These are phyloP conservation scores for Iris pallida DNA, from an alignment of 116 monocot species.

Conservation along the genomic window DNA sequence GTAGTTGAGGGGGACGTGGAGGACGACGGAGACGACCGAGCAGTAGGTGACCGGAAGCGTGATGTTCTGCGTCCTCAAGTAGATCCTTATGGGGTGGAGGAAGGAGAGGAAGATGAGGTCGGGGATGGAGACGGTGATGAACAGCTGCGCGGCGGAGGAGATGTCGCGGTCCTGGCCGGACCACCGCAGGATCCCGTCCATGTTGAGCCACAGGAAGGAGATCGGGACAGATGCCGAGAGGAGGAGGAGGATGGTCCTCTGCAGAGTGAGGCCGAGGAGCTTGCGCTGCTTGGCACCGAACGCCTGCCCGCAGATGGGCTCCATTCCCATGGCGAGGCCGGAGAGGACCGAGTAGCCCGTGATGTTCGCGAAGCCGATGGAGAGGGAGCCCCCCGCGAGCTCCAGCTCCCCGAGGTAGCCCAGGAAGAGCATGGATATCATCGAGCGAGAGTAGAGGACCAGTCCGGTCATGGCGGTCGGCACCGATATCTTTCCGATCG, in stretches of 20 bases:
- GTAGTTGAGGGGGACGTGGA: slow-evolving; percentile 79
- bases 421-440: slow-evolving; percentile 87
- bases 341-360: slow-evolving; percentile 88
- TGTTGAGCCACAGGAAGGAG: slow-evolving; percentile 69
- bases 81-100: slow-evolving; percentile 75
- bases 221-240: slow-evolving; percentile 64
- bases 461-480: slow-evolving; percentile 67
- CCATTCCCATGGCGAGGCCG: slow-evolving; percentile 90
- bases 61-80: slow-evolving; percentile 62
- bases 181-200: slow-evolving; percentile 27
- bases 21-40: slow-evolving; percentile 52
- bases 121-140: slow-evolving; percentile 55
- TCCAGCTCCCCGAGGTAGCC: slow-evolving; percentile 69
- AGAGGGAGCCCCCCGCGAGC: slow-evolving; percentile 75
- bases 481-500: slow-evolving; percentile 49
- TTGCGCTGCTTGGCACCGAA: slow-evolving; percentile 68
- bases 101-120: slow-evolving; percentile 78
- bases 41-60: slow-evolving; percentile 70
- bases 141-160: slow-evolving; percentile 38
- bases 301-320: slow-evolving; percentile 87
- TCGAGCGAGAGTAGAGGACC: slow-evolving; percentile 71
- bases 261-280: slow-evolving; percentile 65
- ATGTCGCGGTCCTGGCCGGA: slow-evolving; percentile 59
- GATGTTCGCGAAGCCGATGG: slow-evolving; percentile 87
- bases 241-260: slow-evolving; percentile 72